A percentile compares a stretch with the other conserved stretches of the same genome.
Conservation (phyloP, 257 asterid genomes). For the Solanum gandarillasii region DNA sequence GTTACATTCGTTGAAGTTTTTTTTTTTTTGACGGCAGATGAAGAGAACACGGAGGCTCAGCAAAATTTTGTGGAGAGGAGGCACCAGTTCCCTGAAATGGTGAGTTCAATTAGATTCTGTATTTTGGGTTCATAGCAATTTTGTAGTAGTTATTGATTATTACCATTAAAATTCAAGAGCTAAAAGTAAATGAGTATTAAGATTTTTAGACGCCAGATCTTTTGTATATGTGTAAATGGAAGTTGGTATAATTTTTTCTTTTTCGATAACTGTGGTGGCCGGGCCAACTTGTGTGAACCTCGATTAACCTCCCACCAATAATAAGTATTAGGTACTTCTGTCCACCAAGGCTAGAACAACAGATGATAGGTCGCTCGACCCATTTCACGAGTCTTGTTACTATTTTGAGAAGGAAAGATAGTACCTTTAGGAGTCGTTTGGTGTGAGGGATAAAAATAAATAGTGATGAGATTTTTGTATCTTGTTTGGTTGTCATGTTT, state of each 20-base stretch:
- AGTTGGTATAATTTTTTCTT: neutral
- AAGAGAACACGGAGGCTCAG: constrained; percentile 27
- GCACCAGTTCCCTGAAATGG: constrained; percentile 72
- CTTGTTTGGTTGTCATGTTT: no score
- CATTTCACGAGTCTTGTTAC: neutral
- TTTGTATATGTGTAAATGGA: neutral
- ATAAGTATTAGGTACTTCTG: neutral
- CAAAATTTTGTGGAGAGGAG: constrained; percentile 60
- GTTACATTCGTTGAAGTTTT: neutral
- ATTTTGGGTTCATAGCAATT: neutral
- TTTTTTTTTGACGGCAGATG: constrained; percentile 23
- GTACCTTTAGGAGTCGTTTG: neutral
- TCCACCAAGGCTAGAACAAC: neutral
- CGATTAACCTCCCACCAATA: neutral
- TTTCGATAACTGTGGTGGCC: neutral
- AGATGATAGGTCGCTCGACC: neutral
- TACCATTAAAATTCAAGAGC: neutral
- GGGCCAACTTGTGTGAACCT: neutral
- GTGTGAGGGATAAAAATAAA: no score
- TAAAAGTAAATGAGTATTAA: neutral
- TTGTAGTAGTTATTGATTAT: neutral
- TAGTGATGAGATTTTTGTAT: no score
- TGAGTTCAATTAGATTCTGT: constrained; percentile 3
- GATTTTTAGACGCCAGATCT: neutral
- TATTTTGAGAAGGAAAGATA: neutral